Evolutionary conservation across 495 filamentous ascomycete genomes (phyloP), one percentile per base, ranked within the genome.

Genomic region (Aspergillus incahuasiensis): DNA sequence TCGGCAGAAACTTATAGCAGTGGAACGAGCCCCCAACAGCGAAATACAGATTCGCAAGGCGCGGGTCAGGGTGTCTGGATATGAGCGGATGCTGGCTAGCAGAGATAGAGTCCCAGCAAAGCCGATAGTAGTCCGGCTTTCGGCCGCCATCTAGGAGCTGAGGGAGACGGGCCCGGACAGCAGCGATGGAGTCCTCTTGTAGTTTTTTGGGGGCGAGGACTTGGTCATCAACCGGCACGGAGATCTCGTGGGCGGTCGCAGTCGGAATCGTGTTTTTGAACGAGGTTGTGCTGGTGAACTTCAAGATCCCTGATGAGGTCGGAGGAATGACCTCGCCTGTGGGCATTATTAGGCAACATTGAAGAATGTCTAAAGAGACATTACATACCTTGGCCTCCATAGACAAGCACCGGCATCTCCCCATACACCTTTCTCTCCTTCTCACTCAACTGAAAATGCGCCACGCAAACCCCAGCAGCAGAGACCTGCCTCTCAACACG

Each of bases 1-100:
- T 75, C 0, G 82, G 82, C 24, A 84, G 67, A 63, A 85, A 85
- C 60, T 85, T 85, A 65, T 77, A 85, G 43, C 69, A 71, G 59
- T 78, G 78, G 13, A 71, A 76, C 6, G 73, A 73, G 0, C 78
- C 78, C 5, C 74, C 74, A 3, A 74, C 72, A 0, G 77, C 78
- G 6, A 82, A 49, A 52, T 72, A 79, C 16, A 82, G 65, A 32
- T 74, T 48, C 59, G 45, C 43, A 61, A 74, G 16, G 57, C 65
- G 28, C 69, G 56, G 15, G 44, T 55, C 54, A 1, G 67, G 71
- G 55, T 85, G 81, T 11, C 66, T 63, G 3, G 70, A 70, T 40
- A 85, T 79, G 15, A 82, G 74, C 50, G 81, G 82, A 55, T 82
- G 75, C 24, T 81, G 69, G 52, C 71, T 77, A 5, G 74, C 41